Base-by-base conservation (phyloP, 1,139 yeast genomes). In the Protomyces inundatus region DNA sequence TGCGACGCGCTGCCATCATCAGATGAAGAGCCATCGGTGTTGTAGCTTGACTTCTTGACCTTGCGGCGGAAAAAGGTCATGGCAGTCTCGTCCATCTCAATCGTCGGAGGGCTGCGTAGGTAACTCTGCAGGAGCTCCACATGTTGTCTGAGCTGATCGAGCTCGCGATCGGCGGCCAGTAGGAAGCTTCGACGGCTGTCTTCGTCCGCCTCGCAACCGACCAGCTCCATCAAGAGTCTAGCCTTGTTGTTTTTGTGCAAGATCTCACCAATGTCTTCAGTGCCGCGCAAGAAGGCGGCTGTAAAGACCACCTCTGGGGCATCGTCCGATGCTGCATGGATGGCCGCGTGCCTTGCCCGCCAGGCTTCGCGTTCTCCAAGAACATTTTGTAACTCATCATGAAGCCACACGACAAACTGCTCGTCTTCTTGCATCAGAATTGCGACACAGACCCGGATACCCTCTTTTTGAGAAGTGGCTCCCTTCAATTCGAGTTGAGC, bases 381-480 rank as follows among this genome's bases (percentile, higher is more conserved):
- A n/a, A 59, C 45, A 10, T 36, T 42, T 12, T 23, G 51, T 3
- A 65, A 45, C 36, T 35, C 50, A 23, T 40, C 51, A 42, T 66
- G 64, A 3, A 66, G 23, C 61, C 67, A 66, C 32, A 57, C 55
- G 23, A 66, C 52, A n/a, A 59, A 33, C 32, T 61, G 59, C 3
- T 62, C 65, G 33, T 66, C 51, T 51, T 64, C 65, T 35, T 66
- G 66, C 37, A 66, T 42, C 10, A 66, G 52, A n/a, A 54, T 63
- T 4, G 64, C 66, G 9, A 66, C 65, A 23, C 40, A 55, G 9
- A 62, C 59, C 12, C 64, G 54, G 39, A 66, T 52, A 16, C 58
- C 55, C 39, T 66, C 61, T 12, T 37, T 51, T 12, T 55, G 54
- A 34, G 60, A 33, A 16, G 57, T 36, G 6, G 68, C 61, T 10